Evolutionary conservation across 331 rosid species (phyloP).

Genomic region (Pyrus hybrid): DNA sequence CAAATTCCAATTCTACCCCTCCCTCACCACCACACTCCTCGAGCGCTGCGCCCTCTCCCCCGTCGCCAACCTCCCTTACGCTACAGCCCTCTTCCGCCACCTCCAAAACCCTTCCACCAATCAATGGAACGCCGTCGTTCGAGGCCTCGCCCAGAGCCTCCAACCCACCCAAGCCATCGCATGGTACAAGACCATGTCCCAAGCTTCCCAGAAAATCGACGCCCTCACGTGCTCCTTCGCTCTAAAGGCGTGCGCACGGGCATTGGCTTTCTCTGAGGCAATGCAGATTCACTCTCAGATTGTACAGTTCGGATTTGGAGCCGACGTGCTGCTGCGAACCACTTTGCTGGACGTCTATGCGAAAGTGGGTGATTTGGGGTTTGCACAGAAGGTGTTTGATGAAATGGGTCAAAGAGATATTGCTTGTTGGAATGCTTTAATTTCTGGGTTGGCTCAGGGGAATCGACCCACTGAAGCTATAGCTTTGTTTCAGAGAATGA

Average conservation of each 20-base stretch:
- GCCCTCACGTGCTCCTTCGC: conserved; percentile 73
- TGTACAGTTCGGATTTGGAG: conserved; percentile 46
- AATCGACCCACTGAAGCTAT: conserved; percentile 57
- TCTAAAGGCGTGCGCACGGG: conserved; percentile 79
- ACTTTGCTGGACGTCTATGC: conserved; percentile 78
- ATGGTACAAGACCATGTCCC: conserved; percentile 47
- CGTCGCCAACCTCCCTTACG: conserved; percentile 46
- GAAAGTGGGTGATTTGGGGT: conserved; percentile 41
- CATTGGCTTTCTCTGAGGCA: conserved; percentile 53
- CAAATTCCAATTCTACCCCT: conserved; percentile 45
- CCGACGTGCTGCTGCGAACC: conserved; percentile 44
- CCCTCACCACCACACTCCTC: conserved; percentile 52
- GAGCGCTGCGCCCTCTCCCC: conserved; percentile 65
- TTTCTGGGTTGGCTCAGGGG: conserved; percentile 83
- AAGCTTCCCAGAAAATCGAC: conserved; percentile 33
- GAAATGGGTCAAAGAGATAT: conserved; percentile 54
- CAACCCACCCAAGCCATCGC: conserved; percentile 50
- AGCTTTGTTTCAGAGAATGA: conserved; percentile 52
- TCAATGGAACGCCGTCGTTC: conserved; percentile 73
- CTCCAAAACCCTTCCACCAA: conserved; percentile 51
- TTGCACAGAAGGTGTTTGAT: conserved; percentile 63
- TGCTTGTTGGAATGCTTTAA: conserved; percentile 73
- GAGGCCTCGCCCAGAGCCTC: conserved; percentile 68
- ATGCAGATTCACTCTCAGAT: conserved; percentile 58
- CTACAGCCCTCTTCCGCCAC: conserved; percentile 38